These are phyloP conservation scores for Quercus rubra DNA, from an alignment of 306 rosid genomes.

Conservation along the genomic window DNA sequence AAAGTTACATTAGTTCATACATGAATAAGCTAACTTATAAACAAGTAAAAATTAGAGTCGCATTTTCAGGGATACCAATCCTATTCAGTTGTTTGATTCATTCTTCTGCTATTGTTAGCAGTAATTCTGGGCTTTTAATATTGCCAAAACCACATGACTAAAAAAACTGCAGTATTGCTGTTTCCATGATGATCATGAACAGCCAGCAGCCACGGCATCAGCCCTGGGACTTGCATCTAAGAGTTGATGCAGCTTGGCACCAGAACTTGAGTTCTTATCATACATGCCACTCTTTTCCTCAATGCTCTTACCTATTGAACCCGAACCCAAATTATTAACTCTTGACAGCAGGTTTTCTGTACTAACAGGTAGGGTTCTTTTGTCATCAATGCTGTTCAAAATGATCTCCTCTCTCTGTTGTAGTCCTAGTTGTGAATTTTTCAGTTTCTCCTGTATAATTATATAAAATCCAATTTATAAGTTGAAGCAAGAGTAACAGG, in stretches of 20 bases:
- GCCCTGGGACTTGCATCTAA: slow-evolving; percentile 80
- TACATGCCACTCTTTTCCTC: slow-evolving; percentile 57
- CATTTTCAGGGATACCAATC: slow-evolving; percentile 33
- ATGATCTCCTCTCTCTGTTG: slow-evolving; percentile 41
- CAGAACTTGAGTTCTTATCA: slow-evolving; percentile 63
- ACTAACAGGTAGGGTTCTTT: slow-evolving; percentile 50
- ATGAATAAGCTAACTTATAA: slow-evolving; percentile 29
- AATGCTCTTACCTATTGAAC: slow-evolving; percentile 45
- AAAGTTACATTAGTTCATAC: slow-evolving; percentile 22
- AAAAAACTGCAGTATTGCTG: slow-evolving; percentile 23
- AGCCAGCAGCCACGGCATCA: slow-evolving; percentile 87
- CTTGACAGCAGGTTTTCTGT: slow-evolving; percentile 73
- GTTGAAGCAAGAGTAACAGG: slow-evolving; percentile 12
- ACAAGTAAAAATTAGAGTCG: slow-evolving; percentile 45
- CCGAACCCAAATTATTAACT: slow-evolving; percentile 48
- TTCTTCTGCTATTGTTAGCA: slow-evolving; percentile 54
- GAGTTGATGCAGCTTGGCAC: slow-evolving; percentile 86
- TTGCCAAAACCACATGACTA: slow-evolving; percentile 85
- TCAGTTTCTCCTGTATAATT: slow-evolving; percentile 66
- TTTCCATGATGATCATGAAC: slow-evolving; percentile 21
- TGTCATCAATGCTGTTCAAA: slow-evolving; percentile 46
- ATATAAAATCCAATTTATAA: not conserved
- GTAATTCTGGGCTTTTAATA: slow-evolving; percentile 87
- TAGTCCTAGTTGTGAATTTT: slow-evolving; percentile 28
- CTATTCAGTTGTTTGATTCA: slow-evolving; percentile 39